phyloP scores from a whole-genome alignment of 1,284 basidiomycete species.

The Cutaneotrichosporon dermatis region DNA sequence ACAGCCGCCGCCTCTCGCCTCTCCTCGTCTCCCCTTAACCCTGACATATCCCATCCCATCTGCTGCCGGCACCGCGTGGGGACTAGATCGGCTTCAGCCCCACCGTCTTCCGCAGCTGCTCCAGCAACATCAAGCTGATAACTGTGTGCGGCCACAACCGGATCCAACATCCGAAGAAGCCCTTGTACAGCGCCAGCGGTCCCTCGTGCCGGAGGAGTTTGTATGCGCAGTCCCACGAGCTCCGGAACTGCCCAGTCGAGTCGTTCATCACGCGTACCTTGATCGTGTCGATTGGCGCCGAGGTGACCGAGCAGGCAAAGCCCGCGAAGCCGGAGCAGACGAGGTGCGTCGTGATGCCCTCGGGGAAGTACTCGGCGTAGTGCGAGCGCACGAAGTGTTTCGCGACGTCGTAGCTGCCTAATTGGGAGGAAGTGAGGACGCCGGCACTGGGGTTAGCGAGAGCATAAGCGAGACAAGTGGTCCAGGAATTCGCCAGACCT shows the following conservation, averaged over 20 bases:
- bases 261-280: conserved; percentile 25
- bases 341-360: conserved; percentile 17
- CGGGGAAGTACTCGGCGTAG: conserved; percentile 14
- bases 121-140: conserved; percentile 17
- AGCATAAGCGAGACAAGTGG: not conserved
- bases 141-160: conserved; percentile 22
- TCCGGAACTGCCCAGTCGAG: conserved; percentile 7
- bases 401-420: conserved; percentile 21
- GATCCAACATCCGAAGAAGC: conserved; percentile 22
- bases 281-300: conserved; percentile 21
- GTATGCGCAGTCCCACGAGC: conserved; percentile 10
- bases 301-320: conserved; percentile 14
- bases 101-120: conserved; percentile 12
- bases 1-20: too few relatives aligned
- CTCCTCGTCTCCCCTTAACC: too few relatives aligned
- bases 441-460: conserved; percentile 12
- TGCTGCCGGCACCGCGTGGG: too few relatives aligned
- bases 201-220: conserved; percentile 17
- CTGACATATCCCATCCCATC: too few relatives aligned
- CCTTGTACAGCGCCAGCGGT: conserved; percentile 21
- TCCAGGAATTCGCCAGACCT: too few relatives aligned
- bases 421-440: conserved; percentile 19
- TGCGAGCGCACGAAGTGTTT: conserved; percentile 21
- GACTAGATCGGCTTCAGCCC: conserved; percentile 19
- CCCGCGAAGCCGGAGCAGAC: conserved; percentile 20